Conservation (phyloP, 2,329 filamentous ascomycete genomes). For the Cryphonectria nitschkei region DNA sequence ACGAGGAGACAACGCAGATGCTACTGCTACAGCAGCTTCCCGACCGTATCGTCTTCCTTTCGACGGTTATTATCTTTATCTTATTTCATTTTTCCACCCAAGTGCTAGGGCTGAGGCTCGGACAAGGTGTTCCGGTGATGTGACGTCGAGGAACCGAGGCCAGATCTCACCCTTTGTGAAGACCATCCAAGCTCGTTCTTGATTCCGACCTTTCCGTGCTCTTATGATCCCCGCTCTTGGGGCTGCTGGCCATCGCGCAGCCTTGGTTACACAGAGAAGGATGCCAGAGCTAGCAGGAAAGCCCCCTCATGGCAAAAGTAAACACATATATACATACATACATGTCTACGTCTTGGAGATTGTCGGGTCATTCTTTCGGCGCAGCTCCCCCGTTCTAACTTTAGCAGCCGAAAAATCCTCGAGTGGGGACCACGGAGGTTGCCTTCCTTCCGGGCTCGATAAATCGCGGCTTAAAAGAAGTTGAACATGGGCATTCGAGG, state of each 20-base stretch:
- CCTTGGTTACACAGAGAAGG: background rate
- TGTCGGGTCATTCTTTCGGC: constrained; percentile 4
- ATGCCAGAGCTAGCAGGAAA: background rate
- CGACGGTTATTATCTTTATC: background rate
- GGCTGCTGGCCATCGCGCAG: background rate
- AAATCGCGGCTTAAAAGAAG: background rate
- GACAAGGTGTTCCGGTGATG: constrained; percentile 1
- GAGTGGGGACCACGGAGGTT: constrained; percentile 3
- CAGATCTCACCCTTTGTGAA: background rate
- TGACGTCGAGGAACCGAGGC: background rate
- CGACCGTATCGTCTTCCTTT: background rate
- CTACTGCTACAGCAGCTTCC: background rate
- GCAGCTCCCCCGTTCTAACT: constrained; percentile 19
- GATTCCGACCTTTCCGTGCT: background rate
- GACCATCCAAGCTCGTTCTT: background rate
- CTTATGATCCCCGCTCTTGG: background rate
- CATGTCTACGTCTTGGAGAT: background rate
- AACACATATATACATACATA: no score
- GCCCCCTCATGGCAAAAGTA: no score
- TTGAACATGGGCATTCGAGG: background rate
- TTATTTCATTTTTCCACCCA: background rate
- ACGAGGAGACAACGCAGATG: background rate
- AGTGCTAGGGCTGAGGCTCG: background rate
- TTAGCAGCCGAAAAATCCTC: constrained; percentile 19
- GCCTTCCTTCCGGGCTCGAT: background rate